These are phyloP conservation scores for Combretum micranthum DNA, from an alignment of 345 rosid genomes.

Conservation along the genomic window DNA sequence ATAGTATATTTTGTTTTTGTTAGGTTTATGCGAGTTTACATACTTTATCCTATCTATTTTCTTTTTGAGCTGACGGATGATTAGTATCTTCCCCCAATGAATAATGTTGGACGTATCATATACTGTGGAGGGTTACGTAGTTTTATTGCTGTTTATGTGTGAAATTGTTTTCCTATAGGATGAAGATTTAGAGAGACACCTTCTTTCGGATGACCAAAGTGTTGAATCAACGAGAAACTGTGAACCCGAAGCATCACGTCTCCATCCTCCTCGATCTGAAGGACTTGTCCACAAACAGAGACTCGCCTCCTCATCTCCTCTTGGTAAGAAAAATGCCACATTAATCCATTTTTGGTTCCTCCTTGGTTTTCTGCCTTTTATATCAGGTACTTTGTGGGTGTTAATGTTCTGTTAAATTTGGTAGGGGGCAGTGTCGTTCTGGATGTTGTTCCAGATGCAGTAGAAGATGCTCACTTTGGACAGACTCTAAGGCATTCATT, in stretches of 20 bases:
- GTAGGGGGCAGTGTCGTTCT: slow-evolving; percentile 62
- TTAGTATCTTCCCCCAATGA: background rate
- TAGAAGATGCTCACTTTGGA: slow-evolving; percentile 49
- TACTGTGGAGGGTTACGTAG: no score
- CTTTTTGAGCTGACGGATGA: no score
- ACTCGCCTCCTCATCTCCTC: slow-evolving; percentile 44
- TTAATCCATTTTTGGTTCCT: slow-evolving; percentile 1
- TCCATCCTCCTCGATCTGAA: slow-evolving; percentile 33
- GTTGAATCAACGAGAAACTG: slow-evolving; percentile 45
- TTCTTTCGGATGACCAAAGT: slow-evolving; percentile 52
- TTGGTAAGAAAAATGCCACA: slow-evolving; percentile 32
- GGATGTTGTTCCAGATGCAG: slow-evolving; percentile 48
- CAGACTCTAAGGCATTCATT: slow-evolving; percentile 55
- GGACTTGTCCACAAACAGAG: slow-evolving; percentile 68
- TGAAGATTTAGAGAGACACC: slow-evolving; percentile 70
- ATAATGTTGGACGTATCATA: background rate
- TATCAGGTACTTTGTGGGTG: slow-evolving; percentile 3
- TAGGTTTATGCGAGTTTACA: no score
- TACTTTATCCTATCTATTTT: no score
- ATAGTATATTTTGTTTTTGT: no score
- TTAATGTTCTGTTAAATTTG: slow-evolving; percentile 8
- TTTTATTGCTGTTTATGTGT: background rate
- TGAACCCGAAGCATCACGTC: slow-evolving; percentile 67
- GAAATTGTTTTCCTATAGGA: slow-evolving; percentile 25
- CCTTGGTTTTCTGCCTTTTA: background rate